Percentiles rank a stretch among this genome's conserved stretches.
phyloP scores from a whole-genome alignment of 2,329 filamentous ascomycete species.

The Daldinia sp. region DNA sequence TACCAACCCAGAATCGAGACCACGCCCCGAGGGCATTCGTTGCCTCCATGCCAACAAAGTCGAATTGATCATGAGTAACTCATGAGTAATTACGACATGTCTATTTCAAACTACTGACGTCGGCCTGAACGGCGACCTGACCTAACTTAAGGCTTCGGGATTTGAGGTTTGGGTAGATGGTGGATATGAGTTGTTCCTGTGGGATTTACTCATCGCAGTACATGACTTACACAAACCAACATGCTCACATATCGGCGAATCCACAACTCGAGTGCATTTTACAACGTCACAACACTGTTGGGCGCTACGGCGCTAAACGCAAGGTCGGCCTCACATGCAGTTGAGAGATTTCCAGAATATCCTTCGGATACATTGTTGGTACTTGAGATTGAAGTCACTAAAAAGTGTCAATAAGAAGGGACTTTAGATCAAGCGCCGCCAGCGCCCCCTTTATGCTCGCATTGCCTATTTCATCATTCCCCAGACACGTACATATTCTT shows the following conservation, averaged over 20 bases:
- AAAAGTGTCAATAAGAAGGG: background rate
- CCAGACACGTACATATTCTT: background rate
- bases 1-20: constrained; percentile 10
- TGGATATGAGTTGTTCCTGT: background rate
- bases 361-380: background rate
- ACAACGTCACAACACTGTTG: constrained; percentile 7
- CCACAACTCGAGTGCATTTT: background rate
- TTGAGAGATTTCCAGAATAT: background rate
- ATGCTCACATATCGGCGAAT: background rate
- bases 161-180: background rate
- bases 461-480: constrained; percentile 1
- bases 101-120: constrained; percentile 13
- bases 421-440: background rate
- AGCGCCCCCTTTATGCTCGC: background rate
- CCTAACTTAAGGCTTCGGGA: background rate
- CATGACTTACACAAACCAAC: background rate
- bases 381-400: background rate
- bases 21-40: constrained; percentile 6
- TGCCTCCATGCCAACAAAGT: background rate
- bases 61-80: constrained; percentile 9
- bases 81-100: constrained; percentile 10
- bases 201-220: background rate
- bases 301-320: background rate
- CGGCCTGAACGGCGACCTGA: constrained; percentile 2
- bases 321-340: background rate